phyloP scores from a whole-genome alignment of 1,284 basidiomycete species.

The Bjerkandera adusta region DNA sequence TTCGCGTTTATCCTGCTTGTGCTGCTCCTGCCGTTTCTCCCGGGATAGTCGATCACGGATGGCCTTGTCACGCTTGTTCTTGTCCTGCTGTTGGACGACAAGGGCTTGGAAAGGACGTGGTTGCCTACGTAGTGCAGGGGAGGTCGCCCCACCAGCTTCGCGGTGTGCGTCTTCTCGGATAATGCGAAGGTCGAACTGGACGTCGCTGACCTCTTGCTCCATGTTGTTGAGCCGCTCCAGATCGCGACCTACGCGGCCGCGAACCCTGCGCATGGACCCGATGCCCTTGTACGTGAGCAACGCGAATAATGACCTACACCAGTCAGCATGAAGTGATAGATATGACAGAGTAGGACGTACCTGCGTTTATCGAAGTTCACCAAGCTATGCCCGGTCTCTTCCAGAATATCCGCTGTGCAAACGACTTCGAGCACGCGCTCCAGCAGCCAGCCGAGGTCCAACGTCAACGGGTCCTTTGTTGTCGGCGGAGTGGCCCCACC shows the following conservation, averaged over 20 bases:
- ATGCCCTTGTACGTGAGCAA: slow-evolving; percentile 53
- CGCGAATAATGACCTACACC: slow-evolving; percentile 57
- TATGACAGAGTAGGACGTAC: slow-evolving; percentile 35
- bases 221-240: slow-evolving; percentile 74
- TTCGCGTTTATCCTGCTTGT: slow-evolving; percentile 66
- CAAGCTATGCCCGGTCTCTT: slow-evolving; percentile 53
- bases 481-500: slow-evolving; percentile 42
- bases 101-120: slow-evolving; percentile 68
- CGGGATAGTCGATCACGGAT: slow-evolving; percentile 64
- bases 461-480: slow-evolving; percentile 53
- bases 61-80: slow-evolving; percentile 71
- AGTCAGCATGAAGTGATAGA: slow-evolving; percentile 6
- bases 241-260: slow-evolving; percentile 55
- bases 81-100: slow-evolving; percentile 67
- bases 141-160: slow-evolving; percentile 49
- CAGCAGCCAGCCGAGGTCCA: slow-evolving; percentile 78
- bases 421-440: slow-evolving; percentile 78
- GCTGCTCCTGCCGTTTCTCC: slow-evolving; percentile 72
- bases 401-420: slow-evolving; percentile 69
- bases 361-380: slow-evolving; percentile 82
- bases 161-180: slow-evolving; percentile 72
- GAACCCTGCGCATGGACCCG: slow-evolving; percentile 41
- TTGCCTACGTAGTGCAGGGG: slow-evolving; percentile 44
- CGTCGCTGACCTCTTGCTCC: slow-evolving; percentile 56
- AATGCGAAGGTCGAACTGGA: slow-evolving; percentile 64